Evolutionary conservation across 176 grass and related monocot genomes (phyloP), one percentile per base, ranked within the genome.

Genomic region (Triticum dicoccoides): DNA sequence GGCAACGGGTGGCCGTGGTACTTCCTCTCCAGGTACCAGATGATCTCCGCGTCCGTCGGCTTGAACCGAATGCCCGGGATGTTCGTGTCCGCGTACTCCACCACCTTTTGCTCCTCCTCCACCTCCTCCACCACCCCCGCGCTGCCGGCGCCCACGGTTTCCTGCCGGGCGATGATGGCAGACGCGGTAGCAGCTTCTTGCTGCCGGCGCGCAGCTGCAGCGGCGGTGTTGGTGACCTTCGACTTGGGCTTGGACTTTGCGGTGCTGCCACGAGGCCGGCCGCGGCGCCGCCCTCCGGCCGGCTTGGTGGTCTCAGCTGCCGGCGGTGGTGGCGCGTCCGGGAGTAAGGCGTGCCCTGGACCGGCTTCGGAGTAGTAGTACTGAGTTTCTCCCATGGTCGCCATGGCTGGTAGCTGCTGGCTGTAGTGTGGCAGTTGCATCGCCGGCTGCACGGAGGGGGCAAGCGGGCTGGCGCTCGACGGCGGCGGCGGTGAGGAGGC

Each of bases 21-120:
- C 56, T 90, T 90, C 13, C 7, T 5, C 32, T 4, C 23, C 12
- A 90, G 84, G 74, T 5, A 87, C 30, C 2, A 6, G 56, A 90
- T 79, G 52, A 87, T 7, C 58, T 90, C 66, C 18, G 17, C 12
- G 73, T 52, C 23, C 25, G 11, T 45, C 9, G 89, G 89, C 0
- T 0, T 13, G 44, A 90, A 90, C 65, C 84, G 80, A 18, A 90
- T 44, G 18, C 89, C 89, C 0, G 27, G 18, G 0, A 2, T 6
- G 11, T 2, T 29, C 11, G 64, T 77, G 2, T 78, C 65, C 0
- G 41, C 65, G 21, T 66, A 83, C 4, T 67, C 4, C 0, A 13
- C 13, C 4, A 11, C 33, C 29, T 1, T 13, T 49, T 20, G 21
- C 41, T 21, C 52, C 37, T 20, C 44, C 6, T 21, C 52, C 37